phyloP scores from a whole-genome alignment of 768 basidiomycete genomes.

The Gloeopeniophorella convolvens region DNA sequence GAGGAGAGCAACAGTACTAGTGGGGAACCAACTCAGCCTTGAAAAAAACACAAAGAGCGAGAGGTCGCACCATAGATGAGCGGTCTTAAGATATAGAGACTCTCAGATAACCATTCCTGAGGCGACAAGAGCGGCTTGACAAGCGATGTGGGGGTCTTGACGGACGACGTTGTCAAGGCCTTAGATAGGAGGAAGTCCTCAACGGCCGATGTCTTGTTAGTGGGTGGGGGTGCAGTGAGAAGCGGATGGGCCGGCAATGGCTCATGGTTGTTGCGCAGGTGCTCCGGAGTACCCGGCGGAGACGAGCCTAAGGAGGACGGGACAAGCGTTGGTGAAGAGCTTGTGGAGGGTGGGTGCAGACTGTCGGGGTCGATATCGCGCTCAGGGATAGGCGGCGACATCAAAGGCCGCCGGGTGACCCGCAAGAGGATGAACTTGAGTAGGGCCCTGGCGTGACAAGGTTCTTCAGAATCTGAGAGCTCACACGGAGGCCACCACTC shows the following conservation, averaged over 20 bases:
- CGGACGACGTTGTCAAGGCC: conserved; percentile 64
- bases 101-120: conserved; percentile 71
- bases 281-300: conserved; percentile 62
- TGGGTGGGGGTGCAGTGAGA: conserved; percentile 46
- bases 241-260: conserved; percentile 61
- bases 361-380: conserved; percentile 78
- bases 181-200: conserved; percentile 83
- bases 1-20: conserved; percentile 35
- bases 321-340: conserved; percentile 54
- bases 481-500: conserved; percentile 25
- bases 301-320: conserved; percentile 53
- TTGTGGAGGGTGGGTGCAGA: conserved; percentile 38
- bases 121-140: conserved; percentile 53
- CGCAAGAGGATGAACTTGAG: conserved; percentile 69
- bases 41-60: not conserved
- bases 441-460: conserved; percentile 45
- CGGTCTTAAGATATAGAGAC: conserved; percentile 65
- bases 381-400: conserved; percentile 77
- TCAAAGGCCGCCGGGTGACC: conserved; percentile 68
- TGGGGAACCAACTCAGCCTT: conserved; percentile 3
- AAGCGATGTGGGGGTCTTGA: conserved; percentile 65
- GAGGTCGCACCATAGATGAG: conserved; percentile 61
- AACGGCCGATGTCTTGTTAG: conserved; percentile 47
- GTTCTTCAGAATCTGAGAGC: conserved; percentile 9
- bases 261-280: conserved; percentile 71